These are phyloP conservation scores for Hericium erinaceus DNA, from an alignment of 768 basidiomycete species.

Conservation along the genomic window DNA sequence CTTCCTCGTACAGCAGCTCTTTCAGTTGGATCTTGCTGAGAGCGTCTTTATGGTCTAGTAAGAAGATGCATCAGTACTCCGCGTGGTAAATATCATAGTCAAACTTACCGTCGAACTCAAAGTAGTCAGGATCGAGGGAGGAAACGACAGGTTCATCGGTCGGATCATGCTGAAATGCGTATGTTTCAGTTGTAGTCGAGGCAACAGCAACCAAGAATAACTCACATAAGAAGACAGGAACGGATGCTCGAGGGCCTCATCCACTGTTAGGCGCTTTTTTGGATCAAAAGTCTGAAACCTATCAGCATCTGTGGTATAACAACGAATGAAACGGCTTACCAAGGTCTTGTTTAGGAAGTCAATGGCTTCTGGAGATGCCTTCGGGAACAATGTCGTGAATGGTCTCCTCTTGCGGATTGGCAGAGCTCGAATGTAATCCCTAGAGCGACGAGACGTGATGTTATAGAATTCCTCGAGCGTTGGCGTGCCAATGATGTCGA, in stretches of 20 bases:
- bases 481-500: slow-evolving; percentile 85
- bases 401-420: slow-evolving; percentile 72
- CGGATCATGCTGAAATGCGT: slow-evolving; percentile 56
- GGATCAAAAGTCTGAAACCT: slow-evolving; percentile 72
- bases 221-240: slow-evolving; percentile 70
- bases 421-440: slow-evolving; percentile 81
- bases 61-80: slow-evolving; percentile 4
- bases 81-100: not conserved
- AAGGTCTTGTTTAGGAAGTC: slow-evolving; percentile 68
- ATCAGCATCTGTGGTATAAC: not conserved
- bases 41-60: slow-evolving; percentile 58
- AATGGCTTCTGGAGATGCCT: slow-evolving; percentile 62
- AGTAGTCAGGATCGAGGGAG: slow-evolving; percentile 76
- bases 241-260: slow-evolving; percentile 75
- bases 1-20: slow-evolving; percentile 76
- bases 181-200: slow-evolving; percentile 1
- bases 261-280: slow-evolving; percentile 74
- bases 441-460: slow-evolving; percentile 75
- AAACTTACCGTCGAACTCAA: slow-evolving; percentile 76
- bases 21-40: slow-evolving; percentile 76
- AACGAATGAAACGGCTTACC: slow-evolving; percentile 25
- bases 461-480: slow-evolving; percentile 87
- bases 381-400: slow-evolving; percentile 68
- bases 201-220: slow-evolving; percentile 4
- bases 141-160: slow-evolving; percentile 83